These are phyloP conservation scores for Chrysopogon serrulatus DNA, from an alignment of 176 grass and related monocot species.

Conservation along the genomic window DNA sequence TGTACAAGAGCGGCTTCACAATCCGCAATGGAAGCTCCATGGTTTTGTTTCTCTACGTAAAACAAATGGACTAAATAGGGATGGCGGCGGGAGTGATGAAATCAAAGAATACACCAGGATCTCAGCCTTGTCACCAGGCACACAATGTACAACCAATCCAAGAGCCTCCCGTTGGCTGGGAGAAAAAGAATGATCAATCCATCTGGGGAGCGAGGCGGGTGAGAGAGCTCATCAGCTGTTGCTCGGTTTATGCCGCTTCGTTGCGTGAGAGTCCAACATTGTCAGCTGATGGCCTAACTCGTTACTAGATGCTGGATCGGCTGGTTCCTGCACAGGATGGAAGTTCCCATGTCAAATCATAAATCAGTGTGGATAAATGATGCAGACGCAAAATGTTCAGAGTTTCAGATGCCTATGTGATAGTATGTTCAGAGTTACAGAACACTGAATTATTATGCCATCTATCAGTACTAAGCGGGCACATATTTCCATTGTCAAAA, in stretches of 20 bases:
- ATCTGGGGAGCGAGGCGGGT: background rate
- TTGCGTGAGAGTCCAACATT: conserved; percentile 23
- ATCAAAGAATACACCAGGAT: conserved; percentile 52
- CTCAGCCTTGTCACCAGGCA: background rate
- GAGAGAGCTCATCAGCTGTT: conserved; percentile 31
- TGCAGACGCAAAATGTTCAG: background rate
- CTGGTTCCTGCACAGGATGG: conserved; percentile 26
- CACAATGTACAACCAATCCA: conserved; percentile 60
- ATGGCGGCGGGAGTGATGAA: conserved; percentile 7
- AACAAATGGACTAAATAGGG: background rate
- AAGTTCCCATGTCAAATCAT: background rate
- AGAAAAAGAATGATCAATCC: conserved; percentile 56
- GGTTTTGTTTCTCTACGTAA: background rate
- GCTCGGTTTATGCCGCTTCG: conserved; percentile 53
- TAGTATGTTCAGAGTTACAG: background rate
- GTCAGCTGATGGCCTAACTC: conserved; percentile 23
- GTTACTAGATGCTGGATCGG: conserved; percentile 19
- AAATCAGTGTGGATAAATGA: background rate
- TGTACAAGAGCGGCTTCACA: conserved; percentile 71
- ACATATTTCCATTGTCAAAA: background rate
- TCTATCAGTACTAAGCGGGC: background rate
- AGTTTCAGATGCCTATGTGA: conserved; percentile 2
- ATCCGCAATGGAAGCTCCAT: conserved; percentile 55
- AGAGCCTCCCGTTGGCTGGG: conserved; percentile 15
- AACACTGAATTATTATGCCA: background rate